Conservation (phyloP, 2,329 filamentous ascomycete genomes). For the Diaporthe velutina region DNA sequence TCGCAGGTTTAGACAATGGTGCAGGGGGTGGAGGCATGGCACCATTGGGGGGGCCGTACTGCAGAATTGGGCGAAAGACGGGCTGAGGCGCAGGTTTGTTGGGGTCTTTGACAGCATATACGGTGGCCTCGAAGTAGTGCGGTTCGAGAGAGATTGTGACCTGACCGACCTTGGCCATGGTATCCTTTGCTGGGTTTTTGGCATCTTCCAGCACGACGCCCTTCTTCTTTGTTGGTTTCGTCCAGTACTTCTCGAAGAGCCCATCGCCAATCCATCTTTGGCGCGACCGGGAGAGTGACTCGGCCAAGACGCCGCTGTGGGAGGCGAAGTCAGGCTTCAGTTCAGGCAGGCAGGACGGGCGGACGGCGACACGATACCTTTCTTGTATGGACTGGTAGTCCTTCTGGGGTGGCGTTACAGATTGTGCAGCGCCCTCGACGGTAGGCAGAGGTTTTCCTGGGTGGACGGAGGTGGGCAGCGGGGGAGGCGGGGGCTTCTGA, state of each 20-base stretch:
- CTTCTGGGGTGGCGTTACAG: slow-evolving; percentile 69
- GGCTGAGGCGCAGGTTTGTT: slow-evolving; percentile 60
- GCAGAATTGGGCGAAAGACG: slow-evolving; percentile 68
- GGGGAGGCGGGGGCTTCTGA: slow-evolving; percentile 48
- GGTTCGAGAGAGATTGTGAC: slow-evolving; percentile 84
- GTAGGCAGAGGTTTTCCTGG: slow-evolving; percentile 79
- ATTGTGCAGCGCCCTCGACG: slow-evolving; percentile 72
- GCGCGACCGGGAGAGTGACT: slow-evolving; percentile 80
- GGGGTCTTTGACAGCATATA: slow-evolving; percentile 78
- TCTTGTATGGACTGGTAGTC: slow-evolving; percentile 82
- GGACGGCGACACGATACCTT: slow-evolving; percentile 63
- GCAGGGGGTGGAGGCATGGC: slow-evolving; percentile 67
- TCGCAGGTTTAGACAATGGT: slow-evolving; percentile 45
- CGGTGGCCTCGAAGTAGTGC: slow-evolving; percentile 81
- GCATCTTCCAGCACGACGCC: slow-evolving; percentile 73
- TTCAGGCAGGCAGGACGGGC: neutral
- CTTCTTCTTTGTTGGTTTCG: slow-evolving; percentile 78
- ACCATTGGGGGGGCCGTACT: slow-evolving; percentile 75
- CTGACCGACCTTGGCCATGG: slow-evolving; percentile 79
- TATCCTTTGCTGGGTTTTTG: slow-evolving; percentile 77
- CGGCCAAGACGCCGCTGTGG: slow-evolving; percentile 77
- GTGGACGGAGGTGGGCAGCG: slow-evolving; percentile 73
- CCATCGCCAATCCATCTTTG: slow-evolving; percentile 79
- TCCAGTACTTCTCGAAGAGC: slow-evolving; percentile 83
- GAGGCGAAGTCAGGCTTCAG: neutral